These are phyloP conservation scores for Pleurotus citrinopileatus DNA, from an alignment of 768 basidiomycete genomes.

Conservation along the genomic window DNA sequence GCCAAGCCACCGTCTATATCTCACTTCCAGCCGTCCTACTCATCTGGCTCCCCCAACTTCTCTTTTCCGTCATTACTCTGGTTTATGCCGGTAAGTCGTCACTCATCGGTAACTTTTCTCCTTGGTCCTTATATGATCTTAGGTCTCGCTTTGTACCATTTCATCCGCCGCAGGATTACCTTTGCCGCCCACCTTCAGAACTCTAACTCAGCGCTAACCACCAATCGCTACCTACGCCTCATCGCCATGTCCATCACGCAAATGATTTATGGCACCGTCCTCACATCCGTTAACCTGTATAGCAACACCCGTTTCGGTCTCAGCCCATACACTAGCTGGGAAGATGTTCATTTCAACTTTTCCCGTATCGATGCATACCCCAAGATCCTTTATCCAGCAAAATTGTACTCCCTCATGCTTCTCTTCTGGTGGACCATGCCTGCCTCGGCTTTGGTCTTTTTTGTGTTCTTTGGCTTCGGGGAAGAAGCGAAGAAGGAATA, in stretches of 20 bases:
- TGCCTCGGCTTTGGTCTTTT: conserved; percentile 40
- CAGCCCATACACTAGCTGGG: conserved; percentile 45
- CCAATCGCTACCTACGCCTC: conserved; percentile 54
- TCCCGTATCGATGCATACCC: conserved; percentile 3
- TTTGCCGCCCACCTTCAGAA: conserved; percentile 33
- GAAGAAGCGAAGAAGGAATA: conserved; percentile 47
- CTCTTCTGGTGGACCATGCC: conserved; percentile 13
- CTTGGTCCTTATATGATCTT: not conserved
- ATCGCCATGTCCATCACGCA: conserved; percentile 42
- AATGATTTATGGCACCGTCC: conserved; percentile 35
- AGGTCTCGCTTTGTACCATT: conserved; percentile 33
- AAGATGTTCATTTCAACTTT: conserved; percentile 40
- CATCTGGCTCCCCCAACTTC: conserved; percentile 44
- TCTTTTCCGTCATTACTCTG: conserved; percentile 38
- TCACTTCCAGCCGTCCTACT: conserved; percentile 39
- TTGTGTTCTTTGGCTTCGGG: conserved; percentile 52
- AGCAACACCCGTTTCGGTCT: conserved; percentile 20
- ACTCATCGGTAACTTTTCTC: not conserved
- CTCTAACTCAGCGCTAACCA: conserved; percentile 37
- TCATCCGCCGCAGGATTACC: conserved; percentile 17
- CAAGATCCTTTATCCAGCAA: not conserved
- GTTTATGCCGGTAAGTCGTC: conserved; percentile 37
- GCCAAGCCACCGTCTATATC: conserved; percentile 42
- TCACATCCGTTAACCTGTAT: conserved; percentile 36
- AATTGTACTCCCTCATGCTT: not conserved